Conservation (phyloP, 176 grass and related monocot species). For the Rhynchospora breviuscula region DNA sequence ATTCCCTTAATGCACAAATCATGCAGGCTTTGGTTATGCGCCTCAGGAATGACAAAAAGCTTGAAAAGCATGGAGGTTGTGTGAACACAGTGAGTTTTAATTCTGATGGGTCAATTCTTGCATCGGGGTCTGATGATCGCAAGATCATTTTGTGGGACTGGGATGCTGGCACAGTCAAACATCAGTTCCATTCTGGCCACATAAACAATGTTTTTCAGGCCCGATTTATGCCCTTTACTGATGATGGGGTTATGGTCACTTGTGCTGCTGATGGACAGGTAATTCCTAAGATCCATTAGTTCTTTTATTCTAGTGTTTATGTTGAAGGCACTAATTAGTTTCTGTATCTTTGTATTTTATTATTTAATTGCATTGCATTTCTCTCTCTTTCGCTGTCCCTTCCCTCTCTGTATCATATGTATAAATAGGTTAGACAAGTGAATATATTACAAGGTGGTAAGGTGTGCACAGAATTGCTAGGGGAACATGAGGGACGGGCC, state of each 20-base stretch:
- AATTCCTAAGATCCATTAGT: neutral
- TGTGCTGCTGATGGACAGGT: slow-evolving; percentile 89
- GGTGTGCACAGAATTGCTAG: slow-evolving; percentile 56
- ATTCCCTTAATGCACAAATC: neutral
- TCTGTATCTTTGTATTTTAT: neutral
- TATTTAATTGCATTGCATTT: neutral
- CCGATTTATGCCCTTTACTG: slow-evolving; percentile 66
- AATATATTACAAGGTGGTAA: slow-evolving; percentile 51
- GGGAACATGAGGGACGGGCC: slow-evolving; percentile 51
- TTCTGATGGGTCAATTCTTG: slow-evolving; percentile 41
- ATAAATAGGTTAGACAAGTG: slow-evolving; percentile 53
- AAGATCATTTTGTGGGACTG: slow-evolving; percentile 80
- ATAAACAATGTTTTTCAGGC: slow-evolving; percentile 70
- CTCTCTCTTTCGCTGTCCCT: neutral
- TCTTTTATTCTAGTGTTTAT: neutral
- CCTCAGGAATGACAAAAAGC: slow-evolving; percentile 48
- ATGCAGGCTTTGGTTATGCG: slow-evolving; percentile 73
- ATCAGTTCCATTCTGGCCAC: slow-evolving; percentile 78
- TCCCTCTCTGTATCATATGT: neutral
- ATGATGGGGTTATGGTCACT: slow-evolving; percentile 63
- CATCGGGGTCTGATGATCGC: slow-evolving; percentile 75
- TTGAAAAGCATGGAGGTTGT: slow-evolving; percentile 55
- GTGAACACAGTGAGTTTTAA: slow-evolving; percentile 89
- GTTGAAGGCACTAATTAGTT: neutral
- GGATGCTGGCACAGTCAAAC: slow-evolving; percentile 46